These are phyloP conservation scores for Aspergillus sp. DNA, from an alignment of 2,329 filamentous ascomycete species.

Conservation along the genomic window DNA sequence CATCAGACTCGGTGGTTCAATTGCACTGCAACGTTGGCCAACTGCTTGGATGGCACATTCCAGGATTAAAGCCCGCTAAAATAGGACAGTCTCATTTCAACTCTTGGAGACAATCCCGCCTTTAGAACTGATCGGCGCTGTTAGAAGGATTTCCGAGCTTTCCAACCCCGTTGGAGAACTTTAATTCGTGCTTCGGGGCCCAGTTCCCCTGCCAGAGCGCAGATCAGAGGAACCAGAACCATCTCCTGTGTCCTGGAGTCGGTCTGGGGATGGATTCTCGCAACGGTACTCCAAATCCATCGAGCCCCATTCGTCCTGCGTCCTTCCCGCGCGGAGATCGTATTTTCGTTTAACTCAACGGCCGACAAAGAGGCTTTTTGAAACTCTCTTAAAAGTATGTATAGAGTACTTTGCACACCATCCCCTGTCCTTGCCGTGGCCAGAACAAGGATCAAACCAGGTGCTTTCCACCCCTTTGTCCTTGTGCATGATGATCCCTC, in stretches of 20 bases:
- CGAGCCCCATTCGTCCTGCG: no score
- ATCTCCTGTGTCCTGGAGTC: no score
- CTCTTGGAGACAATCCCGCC: not conserved
- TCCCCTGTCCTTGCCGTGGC: not conserved
- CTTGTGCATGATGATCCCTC: not conserved
- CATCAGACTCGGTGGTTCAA: not conserved
- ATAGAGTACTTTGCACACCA: no score
- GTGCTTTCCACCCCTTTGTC: not conserved
- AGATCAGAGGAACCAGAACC: not conserved
- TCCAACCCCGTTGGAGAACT: not conserved
- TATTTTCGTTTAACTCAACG: no score
- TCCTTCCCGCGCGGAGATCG: no score
- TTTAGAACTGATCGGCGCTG: not conserved
- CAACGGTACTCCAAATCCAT: no score
- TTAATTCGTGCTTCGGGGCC: not conserved
- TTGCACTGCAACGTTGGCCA: not conserved
- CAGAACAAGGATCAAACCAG: no score
- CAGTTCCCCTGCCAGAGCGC: not conserved
- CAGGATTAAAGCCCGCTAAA: no score
- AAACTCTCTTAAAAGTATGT: no score
- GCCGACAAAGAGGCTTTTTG: no score
- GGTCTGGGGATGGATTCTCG: no score
- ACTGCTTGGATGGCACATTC: not conserved
- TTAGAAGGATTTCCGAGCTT: not conserved
- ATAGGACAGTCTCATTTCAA: not conserved